Evolutionary conservation across 495 filamentous ascomycete genomes (phyloP), one percentile per base, ranked within the genome.

Genomic region (Neurospora sp.): DNA sequence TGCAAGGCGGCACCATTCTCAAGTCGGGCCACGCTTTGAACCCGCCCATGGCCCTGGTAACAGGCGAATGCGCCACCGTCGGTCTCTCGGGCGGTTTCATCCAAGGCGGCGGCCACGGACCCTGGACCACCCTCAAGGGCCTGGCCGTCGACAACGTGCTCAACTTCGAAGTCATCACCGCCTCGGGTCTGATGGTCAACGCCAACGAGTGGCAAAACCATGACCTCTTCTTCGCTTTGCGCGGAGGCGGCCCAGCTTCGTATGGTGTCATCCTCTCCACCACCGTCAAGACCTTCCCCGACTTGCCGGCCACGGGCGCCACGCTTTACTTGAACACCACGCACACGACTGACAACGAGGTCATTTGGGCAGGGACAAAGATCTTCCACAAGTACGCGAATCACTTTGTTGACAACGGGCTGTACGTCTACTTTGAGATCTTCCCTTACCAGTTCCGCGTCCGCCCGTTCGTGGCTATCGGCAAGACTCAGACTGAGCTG

Each of bases 41-140:
- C 14, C 76, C 78, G 1, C 78, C 78, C 1, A 74, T 87, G 7
- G 80, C 79, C 18, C 81, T 86, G 14, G 84, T 90, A 5, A 88
- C 84, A 6, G 84, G 83, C 2, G 82, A 84, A 66, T 86, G 83
- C 73, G 78, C 80, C 0, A 87, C 84, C 3, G 87, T 89, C 5
- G 87, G 85, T 38, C 70, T 81, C 39, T 82, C 81, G 0, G 87
- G 84, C 40, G 85, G 86, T 3, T 87, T 88, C 73, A 85, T 82
- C 22, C 87, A 88, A 76, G 90, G 89, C 5, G 90, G 89, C n/a
- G 91, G 91, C 4, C 89, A 91, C 75, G 85, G 83, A 8, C 80
- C 87, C 0, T 83, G 92, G 10, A 77, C 79, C 11, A 85, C 86
- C 0, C 81, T 82, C 3, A 88, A 88, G 73, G 91, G 91, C 0